Evolutionary conservation across 2,329 filamentous ascomycete genomes (phyloP).

Genomic region (Pyrenophora teres): DNA sequence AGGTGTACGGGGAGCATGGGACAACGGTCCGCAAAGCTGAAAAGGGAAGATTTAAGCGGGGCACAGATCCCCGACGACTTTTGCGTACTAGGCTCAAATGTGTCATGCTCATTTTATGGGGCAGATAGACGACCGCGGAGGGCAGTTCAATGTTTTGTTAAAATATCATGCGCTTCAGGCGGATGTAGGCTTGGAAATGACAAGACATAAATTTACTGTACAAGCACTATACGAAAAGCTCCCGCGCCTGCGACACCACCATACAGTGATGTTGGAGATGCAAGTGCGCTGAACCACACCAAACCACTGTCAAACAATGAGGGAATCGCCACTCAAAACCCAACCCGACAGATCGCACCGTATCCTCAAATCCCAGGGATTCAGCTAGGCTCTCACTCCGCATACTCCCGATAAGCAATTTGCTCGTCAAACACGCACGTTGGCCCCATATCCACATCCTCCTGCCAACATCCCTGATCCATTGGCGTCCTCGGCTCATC

Average conservation of each 20-base stretch:
- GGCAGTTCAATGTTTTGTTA: too few relatives aligned
- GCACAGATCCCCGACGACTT: too few relatives aligned
- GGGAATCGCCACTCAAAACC: neutral
- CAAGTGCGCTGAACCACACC: too few relatives aligned
- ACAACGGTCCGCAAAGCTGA: too few relatives aligned
- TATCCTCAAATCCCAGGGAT: too few relatives aligned
- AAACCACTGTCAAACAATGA: neutral
- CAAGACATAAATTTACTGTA: neutral
- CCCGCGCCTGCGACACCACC: neutral
- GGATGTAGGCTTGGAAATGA: too few relatives aligned
- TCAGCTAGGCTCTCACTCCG: neutral
- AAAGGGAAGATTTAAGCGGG: too few relatives aligned
- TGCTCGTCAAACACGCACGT: conserved; percentile 14
- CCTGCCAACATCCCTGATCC: conserved; percentile 16
- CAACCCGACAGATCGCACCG: neutral
- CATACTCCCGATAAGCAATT: conserved; percentile 10
- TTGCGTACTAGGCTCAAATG: too few relatives aligned
- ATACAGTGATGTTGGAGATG: neutral
- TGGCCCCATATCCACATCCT: conserved; percentile 14
- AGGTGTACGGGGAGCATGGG: too few relatives aligned
- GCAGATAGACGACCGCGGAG: too few relatives aligned
- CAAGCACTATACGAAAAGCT: neutral
- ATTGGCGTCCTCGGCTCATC: conserved; percentile 32
- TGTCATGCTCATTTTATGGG: too few relatives aligned
- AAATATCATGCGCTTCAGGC: too few relatives aligned